Base-by-base conservation (phyloP, 2,329 filamentous ascomycete genomes). In the Talaromyces sp. region DNA sequence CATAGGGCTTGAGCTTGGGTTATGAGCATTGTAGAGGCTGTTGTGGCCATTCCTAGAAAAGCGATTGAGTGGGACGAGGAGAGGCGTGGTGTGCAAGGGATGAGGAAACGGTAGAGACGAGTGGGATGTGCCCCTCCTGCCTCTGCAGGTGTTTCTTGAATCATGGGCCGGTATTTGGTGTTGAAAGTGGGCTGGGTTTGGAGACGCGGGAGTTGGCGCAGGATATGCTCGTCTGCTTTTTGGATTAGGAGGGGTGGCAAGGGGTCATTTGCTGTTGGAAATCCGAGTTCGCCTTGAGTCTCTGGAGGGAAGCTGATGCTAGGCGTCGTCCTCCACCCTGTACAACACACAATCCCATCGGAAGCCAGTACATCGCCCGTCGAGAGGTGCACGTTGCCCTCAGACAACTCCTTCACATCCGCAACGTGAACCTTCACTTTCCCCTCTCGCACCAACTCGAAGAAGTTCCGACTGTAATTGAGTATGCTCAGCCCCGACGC, bases 391-490 rank as follows among this genome's bases (percentile, higher is more conserved):
- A 88, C 74, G 0, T 75, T 77, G 19, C 72, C 72, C 25, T 78
- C 72, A 0, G 79, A 78, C 3, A 89, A 77, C 25, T 77, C 76
- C 2, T 76, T 73, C 5, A 90, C 79, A 56, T 89, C 85, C 37
- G 82, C 82, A 8, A 87, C 73, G 58, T 87, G 81, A 0, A 90
- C 77, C 19, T 79, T 78, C 39, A 89, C 83, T n/a, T 77, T 80
- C 3, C 84, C 84, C 5, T 79, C 72, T 52, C 78, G 79, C 11
- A 90, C 80, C 13, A 87, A 75, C 6, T 85, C 82, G 70, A 87
- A 85, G 70, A 89, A 83, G 68, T 85, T 79, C 3, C 79, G 81
- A 0, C 81, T 80, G 69, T 86, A 89, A 71, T 89, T 90, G 64
- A 87, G 78, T 35, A 89, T 88, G 56, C 84, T 84, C 37, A 89